Base-by-base conservation (phyloP, 768 basidiomycete species). In the Saitozyma sp. region DNA sequence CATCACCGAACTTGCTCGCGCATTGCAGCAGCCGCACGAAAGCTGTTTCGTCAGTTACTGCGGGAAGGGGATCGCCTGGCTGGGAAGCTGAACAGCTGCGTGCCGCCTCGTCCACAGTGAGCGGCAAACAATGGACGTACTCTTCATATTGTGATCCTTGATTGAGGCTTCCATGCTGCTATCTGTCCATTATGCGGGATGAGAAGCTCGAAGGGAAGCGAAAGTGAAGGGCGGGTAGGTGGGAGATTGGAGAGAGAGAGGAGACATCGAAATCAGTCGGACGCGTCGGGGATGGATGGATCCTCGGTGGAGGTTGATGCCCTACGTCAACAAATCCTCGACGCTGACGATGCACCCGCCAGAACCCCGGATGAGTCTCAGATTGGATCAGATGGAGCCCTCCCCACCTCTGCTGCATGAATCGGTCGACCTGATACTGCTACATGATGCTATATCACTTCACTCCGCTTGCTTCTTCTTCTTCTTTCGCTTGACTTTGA, bases 401-500 rank as follows among this genome's bases (percentile, higher is more conserved):
- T 7, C 52, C 2, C 38, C 52, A 37, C 52, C 20, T 39, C 52
- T 4, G 10, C 16, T 29, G 8, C 16, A 14, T 54, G 52, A 7
- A 16, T 29, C 52, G 20, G 3, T 39, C 20, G 20, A 54, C 8
- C 29, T 50, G 49, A 29, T 5, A n/a, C 49, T 17, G 52, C 11
- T 54, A 16, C 17, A 54, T 37, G 17, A 54, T 39, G 17, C 20
- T 54, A 16, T 54, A 20, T 16, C n/a, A 46, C 16, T 39, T 40
- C 38, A 55, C 29, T 55, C 63, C 19, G 16, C 62, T 2, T 29
- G 40, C 52, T 56, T 62, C 67, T 74, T 74, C 63, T 67, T 68
- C 71, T 78, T 78, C 71, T 78, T 76, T 57, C 73, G 56, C 63
- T 75, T 75, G 8, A 76, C 75, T 42, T 67, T 75, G 11, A 78